Base-by-base conservation (phyloP, 345 rosid species). In the Populus euphratica region DNA sequence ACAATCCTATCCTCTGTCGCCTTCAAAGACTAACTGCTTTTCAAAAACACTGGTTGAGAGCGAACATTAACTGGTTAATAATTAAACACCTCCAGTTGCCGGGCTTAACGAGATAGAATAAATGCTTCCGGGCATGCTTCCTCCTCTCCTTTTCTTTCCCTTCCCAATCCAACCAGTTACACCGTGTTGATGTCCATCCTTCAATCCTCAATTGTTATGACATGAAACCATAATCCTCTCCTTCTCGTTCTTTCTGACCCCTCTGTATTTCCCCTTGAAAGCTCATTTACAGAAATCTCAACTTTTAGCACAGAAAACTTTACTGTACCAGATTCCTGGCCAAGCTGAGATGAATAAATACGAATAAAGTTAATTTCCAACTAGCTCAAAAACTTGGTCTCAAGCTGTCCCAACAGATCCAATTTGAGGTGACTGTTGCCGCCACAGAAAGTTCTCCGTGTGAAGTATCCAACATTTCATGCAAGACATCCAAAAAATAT, bases 361-460 rank as follows among this genome's bases (percentile, higher is more conserved):
- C 35, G 18, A 59, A 31, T 41, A 21, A n/a, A 43, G 36, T 69
- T 66, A 29, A 70, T 31, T 38, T 65, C 71, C 68, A 39, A 11
- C 67, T 59, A 56, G 81, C 29, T 73, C 76, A 63, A 36, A 11
- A n/a, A 70, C 73, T 29, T 25, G 35, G 76, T 72, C 54, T 64
- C 50, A 33, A 52, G 69, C 79, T 33, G 73, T 73, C 74, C 72
- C 61, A 70, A 64, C 73, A n/a, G 41, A 76, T 78, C 78, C 27
- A 63, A 25, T 33, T 17, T 41, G 74, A 76, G 70, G 47, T 33
- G 52, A 70, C 29, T 39, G 29, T 41, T 49, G 52, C 68, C 70
- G 11, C 35, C 38, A 5, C 12, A 20, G 35, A 33, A 49, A 63
- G 41, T n/a, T 41, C 54, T 36, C 12, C 36, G 13, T 16, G 41